Evolutionary conservation across 345 rosid species (phyloP).

Genomic region (Rhodamnia rubescens): DNA sequence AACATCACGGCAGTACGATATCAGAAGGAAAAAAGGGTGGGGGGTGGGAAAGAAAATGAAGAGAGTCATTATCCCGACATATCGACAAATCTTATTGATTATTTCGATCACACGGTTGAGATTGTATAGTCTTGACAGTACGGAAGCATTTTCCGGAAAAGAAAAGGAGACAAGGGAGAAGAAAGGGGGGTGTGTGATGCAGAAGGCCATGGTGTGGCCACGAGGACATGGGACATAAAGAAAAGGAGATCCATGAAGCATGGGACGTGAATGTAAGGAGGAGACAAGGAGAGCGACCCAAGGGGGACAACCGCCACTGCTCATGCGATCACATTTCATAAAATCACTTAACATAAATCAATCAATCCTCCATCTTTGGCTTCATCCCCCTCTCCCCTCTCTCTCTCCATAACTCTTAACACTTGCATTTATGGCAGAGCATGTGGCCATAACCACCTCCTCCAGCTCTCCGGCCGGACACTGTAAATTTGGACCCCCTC

Average conservation of each 20-base stretch:
- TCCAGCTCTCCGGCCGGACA: conserved; percentile 5
- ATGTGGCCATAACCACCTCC: conserved; percentile 32
- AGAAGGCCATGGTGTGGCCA: background rate
- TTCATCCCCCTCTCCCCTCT: background rate
- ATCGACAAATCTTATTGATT: too few species aligned
- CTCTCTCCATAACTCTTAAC: background rate
- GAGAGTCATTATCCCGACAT: too few species aligned
- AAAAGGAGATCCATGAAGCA: conserved; percentile 13
- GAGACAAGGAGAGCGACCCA: conserved; percentile 31
- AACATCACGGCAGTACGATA: too few species aligned
- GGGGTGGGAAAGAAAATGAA: too few species aligned
- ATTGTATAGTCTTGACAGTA: too few species aligned
- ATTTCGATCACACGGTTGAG: too few species aligned
- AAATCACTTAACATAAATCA: background rate
- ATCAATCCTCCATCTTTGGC: background rate
- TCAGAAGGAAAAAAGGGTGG: too few species aligned
- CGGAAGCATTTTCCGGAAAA: too few species aligned
- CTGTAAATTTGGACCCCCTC: background rate
- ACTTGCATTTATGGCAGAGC: conserved; percentile 32
- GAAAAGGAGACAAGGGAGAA: background rate
- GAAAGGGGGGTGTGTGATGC: background rate
- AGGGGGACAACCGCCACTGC: conserved; percentile 36
- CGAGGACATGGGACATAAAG: background rate
- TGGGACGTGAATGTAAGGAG: conserved; percentile 1
- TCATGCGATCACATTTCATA: conserved; percentile 3